These are phyloP conservation scores for Nannizzia gypsea DNA, from an alignment of 2,329 filamentous ascomycete genomes.

Conservation along the genomic window DNA sequence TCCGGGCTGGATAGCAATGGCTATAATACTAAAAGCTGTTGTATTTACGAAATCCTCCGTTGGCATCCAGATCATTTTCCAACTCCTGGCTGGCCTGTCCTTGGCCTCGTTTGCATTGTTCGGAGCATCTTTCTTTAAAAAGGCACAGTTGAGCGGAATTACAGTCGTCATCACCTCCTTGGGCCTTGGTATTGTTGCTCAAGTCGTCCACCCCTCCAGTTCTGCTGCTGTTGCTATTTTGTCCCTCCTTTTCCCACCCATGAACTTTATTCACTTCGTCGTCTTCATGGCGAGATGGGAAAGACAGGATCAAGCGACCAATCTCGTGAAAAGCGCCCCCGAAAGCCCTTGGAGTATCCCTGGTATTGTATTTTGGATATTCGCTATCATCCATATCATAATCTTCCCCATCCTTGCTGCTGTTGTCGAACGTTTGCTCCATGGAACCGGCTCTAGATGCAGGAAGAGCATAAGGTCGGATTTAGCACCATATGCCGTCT, in stretches of 20 bases:
- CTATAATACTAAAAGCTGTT: slow-evolving; percentile 44
- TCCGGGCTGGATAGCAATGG: slow-evolving; percentile 71
- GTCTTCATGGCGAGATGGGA: slow-evolving; percentile 69
- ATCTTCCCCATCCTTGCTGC: slow-evolving; percentile 65
- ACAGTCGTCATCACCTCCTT: slow-evolving; percentile 60
- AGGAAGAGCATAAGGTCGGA: slow-evolving; percentile 15
- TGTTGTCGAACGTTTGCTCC: slow-evolving; percentile 59
- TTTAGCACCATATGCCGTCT: slow-evolving; percentile 45
- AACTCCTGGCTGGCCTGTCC: slow-evolving; percentile 63
- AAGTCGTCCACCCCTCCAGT: slow-evolving; percentile 48
- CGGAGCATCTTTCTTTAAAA: slow-evolving; percentile 72
- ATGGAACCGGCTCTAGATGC: slow-evolving; percentile 54
- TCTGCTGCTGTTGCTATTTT: slow-evolving; percentile 57
- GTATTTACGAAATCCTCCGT: slow-evolving; percentile 55
- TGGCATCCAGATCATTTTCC: slow-evolving; percentile 59
- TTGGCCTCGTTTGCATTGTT: slow-evolving; percentile 71
- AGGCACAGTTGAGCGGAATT: slow-evolving; percentile 78
- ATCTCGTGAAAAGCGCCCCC: slow-evolving; percentile 52
- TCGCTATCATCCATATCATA: slow-evolving; percentile 65
- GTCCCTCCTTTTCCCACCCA: slow-evolving; percentile 69
- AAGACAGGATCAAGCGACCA: slow-evolving; percentile 45
- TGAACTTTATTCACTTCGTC: slow-evolving; percentile 75
- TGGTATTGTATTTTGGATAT: slow-evolving; percentile 65
- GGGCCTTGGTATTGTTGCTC: slow-evolving; percentile 68
- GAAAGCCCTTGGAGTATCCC: slow-evolving; percentile 55